Base-by-base conservation (phyloP, 1,284 basidiomycete genomes). In the Ustilago loliicola region DNA sequence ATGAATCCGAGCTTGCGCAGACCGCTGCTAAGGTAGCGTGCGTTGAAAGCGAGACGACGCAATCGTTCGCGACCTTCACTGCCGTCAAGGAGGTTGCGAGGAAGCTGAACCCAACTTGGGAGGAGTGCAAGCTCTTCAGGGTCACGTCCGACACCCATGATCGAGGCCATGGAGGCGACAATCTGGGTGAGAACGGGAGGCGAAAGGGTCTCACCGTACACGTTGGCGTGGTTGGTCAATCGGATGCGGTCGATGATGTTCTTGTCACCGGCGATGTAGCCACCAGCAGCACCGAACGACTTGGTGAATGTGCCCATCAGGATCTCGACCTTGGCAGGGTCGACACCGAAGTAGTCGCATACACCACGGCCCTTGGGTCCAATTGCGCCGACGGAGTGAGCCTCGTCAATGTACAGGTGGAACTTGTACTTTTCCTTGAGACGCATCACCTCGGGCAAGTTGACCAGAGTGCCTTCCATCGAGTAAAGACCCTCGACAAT, bases 221-320 rank as follows among this genome's bases (percentile, higher is more conserved):
- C 88, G 59, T 94, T 92, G 1, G 94, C 91, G 86, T 98, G 93
- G 9, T 94, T 95, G 61, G 91, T 89, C 29, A 95, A 83, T 25
- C 95, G 92, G 4, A 99, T 90, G 17, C 91, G 89, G 82, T 95
- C 92, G 81, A 98, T 92, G 63, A 97, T 88, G 8, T 88, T 86
- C 85, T 94, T 95, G 81, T 88, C 91, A 7, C 94, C 96, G 3
- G 95, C 90, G 79, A 99, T 92, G 88, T 99, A 98, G 17, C 96
- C 96, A 62, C 96, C 96, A 0, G 96, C 93, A 2, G 96, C 96
- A 68, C 96, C 97, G 85, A 99, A 99, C 0, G 96, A 98, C 88
- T 99, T 99, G 42, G 96, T 99, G 86, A 99, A 97, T 0, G 96
- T 99, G 65, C 96, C 96, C 96, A 99, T 99, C 76, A 98, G 91